Evolutionary conservation across 306 rosid genomes (phyloP).

Genomic region (Astragalus membranaceus): DNA sequence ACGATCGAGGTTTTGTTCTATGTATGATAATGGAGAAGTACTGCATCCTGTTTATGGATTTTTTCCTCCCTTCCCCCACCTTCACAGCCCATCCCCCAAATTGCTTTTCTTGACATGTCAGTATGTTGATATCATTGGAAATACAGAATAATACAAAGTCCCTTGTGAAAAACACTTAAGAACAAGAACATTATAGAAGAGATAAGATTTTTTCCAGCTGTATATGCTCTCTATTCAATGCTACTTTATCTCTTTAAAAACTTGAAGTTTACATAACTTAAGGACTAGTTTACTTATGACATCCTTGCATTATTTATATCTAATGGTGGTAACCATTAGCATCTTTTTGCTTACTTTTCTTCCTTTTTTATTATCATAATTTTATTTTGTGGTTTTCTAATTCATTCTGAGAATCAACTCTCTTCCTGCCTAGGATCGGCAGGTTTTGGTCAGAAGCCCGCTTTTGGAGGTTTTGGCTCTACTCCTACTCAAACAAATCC

Average conservation of each 20-base stretch:
- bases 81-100: background rate
- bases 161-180: background rate
- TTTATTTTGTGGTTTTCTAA: background rate
- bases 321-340: background rate
- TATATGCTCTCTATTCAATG: background rate
- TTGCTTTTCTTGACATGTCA: background rate
- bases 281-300: background rate
- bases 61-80: background rate
- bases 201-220: background rate
- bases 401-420: conserved; percentile 16
- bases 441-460: conserved; percentile 82
- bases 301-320: background rate
- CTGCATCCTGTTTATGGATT: conserved; percentile 3
- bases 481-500: conserved; percentile 67
- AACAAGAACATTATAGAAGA: background rate
- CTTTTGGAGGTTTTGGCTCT: conserved; percentile 75
- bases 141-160: background rate
- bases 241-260: background rate
- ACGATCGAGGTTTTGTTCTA: background rate
- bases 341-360: background rate
- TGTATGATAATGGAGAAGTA: background rate
- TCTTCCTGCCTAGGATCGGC: conserved; percentile 47
- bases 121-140: background rate
- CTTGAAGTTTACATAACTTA: background rate
- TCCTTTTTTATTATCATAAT: background rate